Evolutionary conservation across 257 asterid species (phyloP).

Genomic region (Solanum gracilifrons): DNA sequence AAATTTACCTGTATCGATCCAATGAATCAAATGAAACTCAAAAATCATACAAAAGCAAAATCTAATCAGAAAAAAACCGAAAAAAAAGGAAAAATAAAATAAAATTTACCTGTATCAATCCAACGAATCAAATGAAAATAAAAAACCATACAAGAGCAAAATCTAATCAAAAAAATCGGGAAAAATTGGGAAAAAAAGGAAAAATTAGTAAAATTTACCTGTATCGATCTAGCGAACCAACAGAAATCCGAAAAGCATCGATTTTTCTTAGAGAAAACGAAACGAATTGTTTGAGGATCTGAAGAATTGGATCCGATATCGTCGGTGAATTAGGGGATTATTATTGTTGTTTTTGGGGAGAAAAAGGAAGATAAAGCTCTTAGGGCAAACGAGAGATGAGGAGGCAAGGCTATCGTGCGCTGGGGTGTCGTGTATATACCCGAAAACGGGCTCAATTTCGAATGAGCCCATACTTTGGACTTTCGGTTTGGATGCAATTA

Average conservation of each 20-base stretch:
- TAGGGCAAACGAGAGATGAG: not conserved
- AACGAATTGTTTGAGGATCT: not conserved
- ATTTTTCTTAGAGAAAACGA: not conserved
- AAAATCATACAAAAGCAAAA: not conserved
- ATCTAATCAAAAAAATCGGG: not conserved
- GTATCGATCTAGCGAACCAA: not conserved
- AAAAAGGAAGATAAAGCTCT: not conserved
- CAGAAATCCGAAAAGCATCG: not conserved
- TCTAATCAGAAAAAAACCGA: not conserved
- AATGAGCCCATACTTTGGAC: not conserved
- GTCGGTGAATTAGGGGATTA: not conserved
- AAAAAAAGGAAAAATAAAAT: not conserved
- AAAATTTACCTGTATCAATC: not conserved
- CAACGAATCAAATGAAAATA: not conserved
- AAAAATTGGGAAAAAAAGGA: not conserved
- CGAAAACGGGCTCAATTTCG: not conserved
- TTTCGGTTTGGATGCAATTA: not conserved
- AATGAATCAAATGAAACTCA: not conserved
- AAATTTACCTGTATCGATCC: not conserved
- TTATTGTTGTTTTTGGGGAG: not conserved
- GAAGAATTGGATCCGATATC: not conserved
- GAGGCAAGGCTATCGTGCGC: constrained; percentile 1
- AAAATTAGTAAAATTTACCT: not conserved
- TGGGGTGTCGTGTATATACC: not conserved
- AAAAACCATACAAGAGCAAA: not conserved